Percentiles rank a stretch among this genome's conserved stretches.
phyloP scores from a whole-genome alignment of 768 basidiomycete genomes.

The Gloeophyllum trabeum region DNA sequence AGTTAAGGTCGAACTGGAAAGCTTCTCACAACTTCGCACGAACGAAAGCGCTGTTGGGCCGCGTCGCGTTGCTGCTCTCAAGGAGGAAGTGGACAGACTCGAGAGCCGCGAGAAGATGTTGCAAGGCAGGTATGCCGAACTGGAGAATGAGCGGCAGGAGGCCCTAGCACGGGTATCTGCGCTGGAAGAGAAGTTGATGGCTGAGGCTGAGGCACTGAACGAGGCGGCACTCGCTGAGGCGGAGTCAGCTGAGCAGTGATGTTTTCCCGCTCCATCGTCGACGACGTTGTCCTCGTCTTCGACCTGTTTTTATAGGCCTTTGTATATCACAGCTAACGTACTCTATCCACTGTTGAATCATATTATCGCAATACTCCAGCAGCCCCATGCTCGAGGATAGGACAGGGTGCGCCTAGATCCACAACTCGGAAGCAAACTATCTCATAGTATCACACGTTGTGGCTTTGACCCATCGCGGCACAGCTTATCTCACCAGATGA shows the following conservation, averaged over 20 bases:
- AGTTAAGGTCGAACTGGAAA: slow-evolving; percentile 61
- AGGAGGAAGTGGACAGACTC: slow-evolving; percentile 79
- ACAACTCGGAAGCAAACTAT: too few relatives aligned
- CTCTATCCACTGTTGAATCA: too few relatives aligned
- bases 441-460: too few relatives aligned
- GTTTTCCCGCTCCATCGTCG: not conserved
- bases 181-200: slow-evolving; percentile 83
- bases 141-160: slow-evolving; percentile 60
- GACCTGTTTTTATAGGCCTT: not conserved
- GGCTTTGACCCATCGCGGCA: too few relatives aligned
- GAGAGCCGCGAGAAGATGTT: slow-evolving; percentile 66
- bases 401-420: too few relatives aligned
- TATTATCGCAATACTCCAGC: too few relatives aligned
- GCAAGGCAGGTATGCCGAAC: slow-evolving; percentile 78
- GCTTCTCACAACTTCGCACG: slow-evolving; percentile 60
- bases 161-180: slow-evolving; percentile 41
- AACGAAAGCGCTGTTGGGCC: slow-evolving; percentile 75
- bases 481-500: too few relatives aligned
- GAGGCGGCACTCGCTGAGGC: slow-evolving; percentile 63
- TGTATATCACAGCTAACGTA: not conserved
- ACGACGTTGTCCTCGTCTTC: not conserved
- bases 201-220: slow-evolving; percentile 72
- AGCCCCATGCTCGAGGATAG: too few relatives aligned
- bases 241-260: slow-evolving; percentile 20
- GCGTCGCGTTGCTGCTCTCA: slow-evolving; percentile 61